Conservation (phyloP, 1,284 basidiomycete genomes). For the Malassezia equina region DNA sequence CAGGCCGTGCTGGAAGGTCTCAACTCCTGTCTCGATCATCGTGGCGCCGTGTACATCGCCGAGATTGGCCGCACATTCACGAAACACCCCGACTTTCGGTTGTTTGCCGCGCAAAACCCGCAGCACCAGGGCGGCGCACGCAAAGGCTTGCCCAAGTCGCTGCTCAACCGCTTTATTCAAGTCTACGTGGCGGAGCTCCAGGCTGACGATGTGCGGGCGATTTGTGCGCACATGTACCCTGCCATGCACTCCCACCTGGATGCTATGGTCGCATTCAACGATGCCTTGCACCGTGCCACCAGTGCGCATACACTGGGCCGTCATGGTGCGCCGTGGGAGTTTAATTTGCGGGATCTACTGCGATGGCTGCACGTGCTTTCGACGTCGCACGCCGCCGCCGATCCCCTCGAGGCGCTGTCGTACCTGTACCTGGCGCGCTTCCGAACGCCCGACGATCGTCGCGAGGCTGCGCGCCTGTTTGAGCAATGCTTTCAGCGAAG, state of each 20-base stretch:
- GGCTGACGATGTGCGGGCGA: conserved; percentile 64
- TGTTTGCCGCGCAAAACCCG: conserved; percentile 98
- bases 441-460: conserved; percentile 61
- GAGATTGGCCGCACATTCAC: conserved; percentile 82
- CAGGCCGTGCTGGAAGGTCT: conserved; percentile 86
- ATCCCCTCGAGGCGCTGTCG: conserved; percentile 34
- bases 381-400: conserved; percentile 50
- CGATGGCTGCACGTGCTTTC: conserved; percentile 62
- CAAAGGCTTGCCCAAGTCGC: conserved; percentile 93
- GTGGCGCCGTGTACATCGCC: conserved; percentile 87
- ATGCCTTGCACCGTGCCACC: conserved; percentile 60
- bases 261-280: conserved; percentile 76
- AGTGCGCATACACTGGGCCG: conserved; percentile 64
- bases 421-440: conserved; percentile 71
- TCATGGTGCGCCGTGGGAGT: conserved; percentile 91
- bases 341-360: conserved; percentile 89
- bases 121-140: conserved; percentile 90
- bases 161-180: conserved; percentile 94
- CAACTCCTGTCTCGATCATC: conserved; percentile 91
- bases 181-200: conserved; percentile 85
- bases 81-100: conserved; percentile 80
- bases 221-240: conserved; percentile 69
- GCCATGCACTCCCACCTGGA: conserved; percentile 53
- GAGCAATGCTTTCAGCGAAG: conserved; percentile 55
- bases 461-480: conserved; percentile 59